Evolutionary conservation across 768 basidiomycete genomes (phyloP).

Genomic region (Hebeloma cylindrosporum): DNA sequence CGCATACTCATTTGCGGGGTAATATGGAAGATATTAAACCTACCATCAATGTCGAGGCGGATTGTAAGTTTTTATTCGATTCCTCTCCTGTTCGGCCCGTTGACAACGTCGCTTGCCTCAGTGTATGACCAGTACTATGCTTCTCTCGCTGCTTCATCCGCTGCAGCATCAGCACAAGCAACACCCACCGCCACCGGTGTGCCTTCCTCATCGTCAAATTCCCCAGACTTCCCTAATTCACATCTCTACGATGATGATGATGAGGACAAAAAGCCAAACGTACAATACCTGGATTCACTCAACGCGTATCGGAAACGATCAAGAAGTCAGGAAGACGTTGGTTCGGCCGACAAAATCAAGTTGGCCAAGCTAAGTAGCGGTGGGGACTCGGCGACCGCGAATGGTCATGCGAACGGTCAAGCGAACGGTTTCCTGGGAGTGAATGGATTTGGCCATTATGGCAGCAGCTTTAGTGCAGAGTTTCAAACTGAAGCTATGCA

Average conservation of each 20-base stretch:
- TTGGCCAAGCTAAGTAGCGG: constrained; percentile 35
- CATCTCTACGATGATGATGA: constrained; percentile 41
- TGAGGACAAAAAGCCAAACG: constrained; percentile 65
- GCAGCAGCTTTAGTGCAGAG: constrained; percentile 6
- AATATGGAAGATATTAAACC: constrained; percentile 39
- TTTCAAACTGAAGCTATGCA: constrained; percentile 22
- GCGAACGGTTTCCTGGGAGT: constrained; percentile 15
- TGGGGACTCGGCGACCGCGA: constrained; percentile 16
- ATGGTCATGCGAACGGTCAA: constrained; percentile 14
- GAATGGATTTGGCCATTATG: constrained; percentile 21
- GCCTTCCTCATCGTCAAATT: constrained; percentile 39
- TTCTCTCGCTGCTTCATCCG: constrained; percentile 60
- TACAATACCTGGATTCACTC: constrained; percentile 66
- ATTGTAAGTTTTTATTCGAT: constrained; percentile 50
- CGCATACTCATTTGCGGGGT: constrained; percentile 11
- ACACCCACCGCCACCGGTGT: constrained; percentile 58
- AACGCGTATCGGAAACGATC: constrained; percentile 77
- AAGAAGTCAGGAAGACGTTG: constrained; percentile 62
- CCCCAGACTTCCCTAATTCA: constrained; percentile 44
- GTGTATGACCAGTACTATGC: constrained; percentile 86
- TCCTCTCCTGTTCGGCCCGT: too few species aligned
- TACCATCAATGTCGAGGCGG: constrained; percentile 53
- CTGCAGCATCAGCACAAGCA: constrained; percentile 55
- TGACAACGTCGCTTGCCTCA: too few species aligned
- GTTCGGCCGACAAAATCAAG: constrained; percentile 42